Evolutionary conservation across 192 early-diverging fungal species (phyloP), one percentile per base, ranked within the genome.

Genomic region (Backusella sp.): DNA sequence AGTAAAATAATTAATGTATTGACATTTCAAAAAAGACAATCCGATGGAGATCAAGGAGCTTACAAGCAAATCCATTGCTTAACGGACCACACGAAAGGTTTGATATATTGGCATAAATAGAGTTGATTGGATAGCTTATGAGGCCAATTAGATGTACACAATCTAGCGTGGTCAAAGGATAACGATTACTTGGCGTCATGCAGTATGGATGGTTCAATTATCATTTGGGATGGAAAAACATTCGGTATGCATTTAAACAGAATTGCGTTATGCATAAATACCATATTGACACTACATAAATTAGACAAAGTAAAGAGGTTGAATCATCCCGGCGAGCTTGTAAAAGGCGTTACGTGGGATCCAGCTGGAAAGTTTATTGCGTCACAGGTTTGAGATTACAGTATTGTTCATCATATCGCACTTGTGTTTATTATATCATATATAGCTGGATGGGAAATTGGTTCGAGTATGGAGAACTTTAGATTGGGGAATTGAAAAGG

Each of bases 291-390:
- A 28, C 6, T n/a, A 19, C 26, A 34, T 66, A 9, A 39, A 41
- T 42, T 30, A 53, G 90, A 92, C 30, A 83, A 86, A 8, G 70
- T 97, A 21, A 85, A 86, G 4, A 90, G 85, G 62, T 78, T 97
- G 30, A 85, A 90, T 56, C 86, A 83, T 28, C 96, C 97, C 70
- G 69, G 82, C 30, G 95, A 94, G 46, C 97, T 98, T 83, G 98
- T 99, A 26, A 99, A 99, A 84, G 98, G 98, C 12, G 78, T 99
- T 6, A 90, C 96, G 1, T 99, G 95, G 89, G 98, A 99, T 82
- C 98, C 98, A 6, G 94, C 94, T 2, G 97, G 97, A 15, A 91
- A 94, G 76, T 99, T 91, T 80, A 81, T 99, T 70, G 97, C 97
- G 0, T 90, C 94, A 6, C 95, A 99, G 86, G 90, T 93, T 19